Conservation (phyloP, 352 stramenopile species). For the Pythium scleroteichum region DNA sequence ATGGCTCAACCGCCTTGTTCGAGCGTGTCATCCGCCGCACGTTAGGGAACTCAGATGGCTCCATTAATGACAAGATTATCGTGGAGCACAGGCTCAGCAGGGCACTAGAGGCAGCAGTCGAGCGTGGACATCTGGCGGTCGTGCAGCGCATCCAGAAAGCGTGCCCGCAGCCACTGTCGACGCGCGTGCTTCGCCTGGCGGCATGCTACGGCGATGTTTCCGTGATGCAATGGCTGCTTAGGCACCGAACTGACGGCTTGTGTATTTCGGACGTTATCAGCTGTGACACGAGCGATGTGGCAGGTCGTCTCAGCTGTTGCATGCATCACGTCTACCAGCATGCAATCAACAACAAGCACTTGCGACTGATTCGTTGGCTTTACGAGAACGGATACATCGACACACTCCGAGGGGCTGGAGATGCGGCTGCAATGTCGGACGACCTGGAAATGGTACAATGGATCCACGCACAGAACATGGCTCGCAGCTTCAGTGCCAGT, state of each 20-base stretch:
- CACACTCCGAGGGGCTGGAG: slow-evolving; percentile 10
- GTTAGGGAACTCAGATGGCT: neutral
- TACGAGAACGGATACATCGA: slow-evolving; percentile 23
- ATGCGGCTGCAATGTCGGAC: slow-evolving; percentile 7
- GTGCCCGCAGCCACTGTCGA: slow-evolving; percentile 8
- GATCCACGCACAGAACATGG: slow-evolving; percentile 3
- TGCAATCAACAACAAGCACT: slow-evolving; percentile 24
- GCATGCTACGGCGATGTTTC: slow-evolving; percentile 5
- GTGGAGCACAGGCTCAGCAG: slow-evolving; percentile 12
- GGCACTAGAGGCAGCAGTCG: slow-evolving; percentile 15
- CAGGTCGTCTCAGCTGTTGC: slow-evolving; percentile 11
- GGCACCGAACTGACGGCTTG: slow-evolving; percentile 17
- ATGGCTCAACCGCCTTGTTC: slow-evolving; percentile 16
- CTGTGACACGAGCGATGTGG: neutral
- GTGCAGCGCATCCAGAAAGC: slow-evolving; percentile 16
- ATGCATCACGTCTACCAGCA: slow-evolving; percentile 18
- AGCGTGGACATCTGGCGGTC: slow-evolving; percentile 13
- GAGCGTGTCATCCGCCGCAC: slow-evolving; percentile 22
- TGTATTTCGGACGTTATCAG: slow-evolving; percentile 11
- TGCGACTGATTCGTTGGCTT: slow-evolving; percentile 24
- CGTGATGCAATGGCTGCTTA: slow-evolving; percentile 17
- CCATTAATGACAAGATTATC: slow-evolving; percentile 13
- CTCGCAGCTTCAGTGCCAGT: neutral
- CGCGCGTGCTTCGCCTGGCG: slow-evolving; percentile 11
- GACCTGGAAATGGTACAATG: slow-evolving; percentile 23